phyloP scores from a whole-genome alignment of 2,329 filamentous ascomycete species.

The Zasmidium citrigriseum region DNA sequence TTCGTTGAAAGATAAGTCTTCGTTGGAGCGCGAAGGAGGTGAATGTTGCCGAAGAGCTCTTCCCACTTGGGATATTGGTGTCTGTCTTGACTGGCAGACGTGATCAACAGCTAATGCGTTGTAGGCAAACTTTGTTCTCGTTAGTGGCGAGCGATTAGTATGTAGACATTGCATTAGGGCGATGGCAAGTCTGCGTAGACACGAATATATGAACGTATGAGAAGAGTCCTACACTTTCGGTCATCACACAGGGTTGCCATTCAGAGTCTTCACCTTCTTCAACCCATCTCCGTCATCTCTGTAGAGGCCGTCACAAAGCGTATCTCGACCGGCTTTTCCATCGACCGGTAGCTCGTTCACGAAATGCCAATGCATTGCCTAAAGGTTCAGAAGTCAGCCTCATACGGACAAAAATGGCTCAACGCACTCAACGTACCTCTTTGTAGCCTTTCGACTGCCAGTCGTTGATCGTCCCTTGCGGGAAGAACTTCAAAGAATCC shows the following conservation, averaged over 20 bases:
- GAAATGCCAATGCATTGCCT: constrained; percentile 26
- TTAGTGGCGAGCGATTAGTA: no score
- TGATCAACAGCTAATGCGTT: no score
- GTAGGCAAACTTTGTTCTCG: no score
- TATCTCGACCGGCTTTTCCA: constrained; percentile 11
- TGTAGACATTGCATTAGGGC: no score
- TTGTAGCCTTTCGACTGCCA: constrained; percentile 25
- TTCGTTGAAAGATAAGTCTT: no score
- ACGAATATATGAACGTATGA: no score
- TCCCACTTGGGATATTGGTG: no score
- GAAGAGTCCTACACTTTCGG: no score
- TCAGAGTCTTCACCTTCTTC: constrained; percentile 20
- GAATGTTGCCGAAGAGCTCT: no score
- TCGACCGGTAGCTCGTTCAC: constrained; percentile 25
- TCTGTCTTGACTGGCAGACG: no score
- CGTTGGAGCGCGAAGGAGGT: no score
- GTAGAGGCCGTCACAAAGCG: constrained; percentile 24
- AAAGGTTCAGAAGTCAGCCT: background rate
- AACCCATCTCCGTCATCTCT: constrained; percentile 12
- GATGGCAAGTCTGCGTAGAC: no score
- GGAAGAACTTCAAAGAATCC: constrained; percentile 21
- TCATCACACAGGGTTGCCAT: constrained; percentile 9
- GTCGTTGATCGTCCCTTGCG: constrained; percentile 24
- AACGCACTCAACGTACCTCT: constrained; percentile 2
- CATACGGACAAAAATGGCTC: background rate